phyloP scores from a whole-genome alignment of 495 filamentous ascomycete species.

The Daldinia loculata region DNA sequence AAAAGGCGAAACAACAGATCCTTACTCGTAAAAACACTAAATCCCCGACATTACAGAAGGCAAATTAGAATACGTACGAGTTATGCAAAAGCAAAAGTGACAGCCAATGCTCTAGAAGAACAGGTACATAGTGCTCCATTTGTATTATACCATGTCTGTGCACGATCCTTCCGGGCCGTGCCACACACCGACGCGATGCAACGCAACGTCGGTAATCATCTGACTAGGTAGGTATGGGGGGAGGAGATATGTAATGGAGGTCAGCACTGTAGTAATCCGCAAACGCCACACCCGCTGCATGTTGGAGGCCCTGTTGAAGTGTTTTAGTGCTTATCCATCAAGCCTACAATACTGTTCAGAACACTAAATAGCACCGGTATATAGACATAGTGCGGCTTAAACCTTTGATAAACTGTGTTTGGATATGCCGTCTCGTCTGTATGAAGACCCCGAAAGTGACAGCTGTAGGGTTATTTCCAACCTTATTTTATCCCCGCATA shows the following conservation, averaged over 20 bases:
- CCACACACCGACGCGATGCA: neutral
- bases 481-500: neutral
- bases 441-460: neutral
- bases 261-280: neutral
- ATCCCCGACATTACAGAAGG: neutral
- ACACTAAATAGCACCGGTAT: no score
- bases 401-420: no score
- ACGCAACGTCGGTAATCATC: slow-evolving; percentile 2
- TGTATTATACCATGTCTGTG: neutral
- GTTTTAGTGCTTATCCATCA: neutral
- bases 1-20: neutral
- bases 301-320: neutral
- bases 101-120: neutral
- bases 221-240: neutral
- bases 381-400: no score
- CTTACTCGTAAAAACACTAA: neutral
- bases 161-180: slow-evolving; percentile 1
- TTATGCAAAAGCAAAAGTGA: neutral
- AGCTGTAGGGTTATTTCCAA: neutral
- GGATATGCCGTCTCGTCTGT: neutral
- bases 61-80: neutral
- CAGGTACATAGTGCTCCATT: neutral
- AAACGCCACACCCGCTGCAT: neutral
- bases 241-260: neutral
- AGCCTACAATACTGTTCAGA: neutral